phyloP scores from a whole-genome alignment of 495 filamentous ascomycete species.

The Hapsidospora chrysogenum region DNA sequence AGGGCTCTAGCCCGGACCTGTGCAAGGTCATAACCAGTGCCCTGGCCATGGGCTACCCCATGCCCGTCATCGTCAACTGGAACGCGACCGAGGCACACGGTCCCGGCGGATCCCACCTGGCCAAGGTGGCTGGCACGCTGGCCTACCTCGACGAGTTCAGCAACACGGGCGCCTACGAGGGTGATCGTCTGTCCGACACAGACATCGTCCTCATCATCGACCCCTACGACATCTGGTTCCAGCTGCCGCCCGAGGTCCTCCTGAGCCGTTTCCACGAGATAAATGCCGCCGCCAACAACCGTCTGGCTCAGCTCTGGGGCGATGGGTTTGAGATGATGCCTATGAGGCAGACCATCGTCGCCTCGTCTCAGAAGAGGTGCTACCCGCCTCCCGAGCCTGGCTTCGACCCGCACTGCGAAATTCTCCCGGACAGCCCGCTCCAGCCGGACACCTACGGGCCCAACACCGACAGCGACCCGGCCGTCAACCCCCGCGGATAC shows the following conservation, averaged over 20 bases:
- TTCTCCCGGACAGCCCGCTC: conserved; percentile 2
- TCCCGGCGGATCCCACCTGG: conserved; percentile 1
- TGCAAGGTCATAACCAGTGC: background rate
- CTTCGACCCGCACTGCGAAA: conserved; percentile 4
- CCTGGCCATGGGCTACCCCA: conserved; percentile 1
- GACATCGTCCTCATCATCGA: conserved; percentile 5
- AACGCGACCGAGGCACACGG: background rate
- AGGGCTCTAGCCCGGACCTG: background rate
- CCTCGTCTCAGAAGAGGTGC: background rate
- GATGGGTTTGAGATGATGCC: background rate
- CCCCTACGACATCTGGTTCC: conserved; percentile 2
- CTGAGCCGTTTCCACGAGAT: conserved; percentile 1
- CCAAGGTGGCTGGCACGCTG: conserved; percentile 1
- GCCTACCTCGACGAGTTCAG: background rate
- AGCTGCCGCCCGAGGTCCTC: conserved; percentile 1
- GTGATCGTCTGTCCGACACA: background rate
- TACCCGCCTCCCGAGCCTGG: conserved; percentile 4
- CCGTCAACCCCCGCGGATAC: background rate
- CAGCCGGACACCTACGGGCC: background rate
- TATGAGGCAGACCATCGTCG: conserved; percentile 1
- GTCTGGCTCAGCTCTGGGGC: conserved; percentile 3
- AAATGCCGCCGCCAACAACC: conserved; percentile 5
- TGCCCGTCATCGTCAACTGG: conserved; percentile 1
- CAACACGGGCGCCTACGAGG: background rate
- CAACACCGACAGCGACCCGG: conserved; percentile 1